Conservation (phyloP, 768 basidiomycete species). For the Boletus subcaerulescens region DNA sequence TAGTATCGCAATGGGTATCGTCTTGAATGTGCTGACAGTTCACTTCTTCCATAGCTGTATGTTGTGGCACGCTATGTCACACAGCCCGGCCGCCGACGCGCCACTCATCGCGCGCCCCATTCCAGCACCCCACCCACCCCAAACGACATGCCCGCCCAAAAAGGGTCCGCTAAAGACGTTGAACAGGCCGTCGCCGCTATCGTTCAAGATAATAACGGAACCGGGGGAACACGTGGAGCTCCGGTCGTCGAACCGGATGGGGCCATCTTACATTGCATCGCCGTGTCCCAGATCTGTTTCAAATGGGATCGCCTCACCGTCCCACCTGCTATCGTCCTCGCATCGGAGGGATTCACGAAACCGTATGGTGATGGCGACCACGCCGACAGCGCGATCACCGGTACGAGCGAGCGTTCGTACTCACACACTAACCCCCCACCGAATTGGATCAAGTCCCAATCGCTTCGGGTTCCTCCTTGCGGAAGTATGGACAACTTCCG, state of each 20-base stretch:
- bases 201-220: background rate
- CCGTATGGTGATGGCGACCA: slow-evolving; percentile 7
- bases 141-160: background rate
- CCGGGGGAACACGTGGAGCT: background rate
- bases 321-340: slow-evolving; percentile 62
- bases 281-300: slow-evolving; percentile 63
- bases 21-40: background rate
- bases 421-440: slow-evolving; percentile 27
- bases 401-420: slow-evolving; percentile 30
- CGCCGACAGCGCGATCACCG: background rate
- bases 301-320: slow-evolving; percentile 71
- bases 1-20: no score
- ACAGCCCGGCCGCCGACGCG: slow-evolving; percentile 33
- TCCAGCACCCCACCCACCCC: slow-evolving; percentile 28
- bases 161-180: slow-evolving; percentile 8
- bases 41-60: slow-evolving; percentile 44
- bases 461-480: slow-evolving; percentile 19
- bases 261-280: slow-evolving; percentile 57
- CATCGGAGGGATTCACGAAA: slow-evolving; percentile 52
- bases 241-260: slow-evolving; percentile 42
- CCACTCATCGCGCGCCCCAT: slow-evolving; percentile 17
- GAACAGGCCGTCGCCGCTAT: slow-evolving; percentile 15
- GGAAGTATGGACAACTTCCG: slow-evolving; percentile 25
- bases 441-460: slow-evolving; percentile 25
- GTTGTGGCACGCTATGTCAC: slow-evolving; percentile 63